A percentile compares a stretch with the other conserved stretches of the same genome.
These are phyloP conservation scores for Trichophyton schoenleinii DNA, from an alignment of 2,329 filamentous ascomycete species.

Conservation along the genomic window DNA sequence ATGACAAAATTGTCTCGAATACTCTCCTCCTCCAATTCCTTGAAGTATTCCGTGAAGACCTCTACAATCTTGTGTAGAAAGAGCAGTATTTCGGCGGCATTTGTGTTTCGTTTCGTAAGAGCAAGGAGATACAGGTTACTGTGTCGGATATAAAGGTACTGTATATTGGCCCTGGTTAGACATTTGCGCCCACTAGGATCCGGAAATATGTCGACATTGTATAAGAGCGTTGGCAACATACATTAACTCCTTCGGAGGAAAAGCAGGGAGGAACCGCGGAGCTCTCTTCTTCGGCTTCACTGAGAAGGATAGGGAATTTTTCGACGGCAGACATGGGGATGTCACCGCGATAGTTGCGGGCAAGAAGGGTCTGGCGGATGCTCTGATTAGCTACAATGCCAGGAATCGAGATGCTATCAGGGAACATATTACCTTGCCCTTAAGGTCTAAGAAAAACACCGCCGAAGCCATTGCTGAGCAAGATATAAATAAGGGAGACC, in stretches of 20 bases:
- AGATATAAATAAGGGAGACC: not conserved
- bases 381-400: not conserved
- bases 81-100: conserved; percentile 93
- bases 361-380: conserved; percentile 71
- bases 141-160: conserved; percentile 98
- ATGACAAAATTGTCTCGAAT: conserved; percentile 99
- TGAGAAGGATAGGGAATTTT: conserved; percentile 89
- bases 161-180: conserved; percentile 2
- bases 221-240: conserved; percentile 36
- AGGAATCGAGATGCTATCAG: not conserved
- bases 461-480: conserved; percentile 71
- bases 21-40: conserved; percentile 94
- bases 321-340: conserved; percentile 99
- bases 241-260: conserved; percentile 96
- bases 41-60: conserved; percentile 99
- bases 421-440: conserved; percentile 70
- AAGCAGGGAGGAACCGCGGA: conserved; percentile 96
- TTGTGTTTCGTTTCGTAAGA: conserved; percentile 95
- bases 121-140: conserved; percentile 98
- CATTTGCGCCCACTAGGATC: too few species aligned
- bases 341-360: conserved; percentile 95
- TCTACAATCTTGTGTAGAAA: conserved; percentile 98
- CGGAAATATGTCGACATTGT: not conserved
- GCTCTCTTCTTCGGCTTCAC: conserved; percentile 97
- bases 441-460: conserved; percentile 95